Evolutionary conservation across 2,329 filamentous ascomycete species (phyloP), one percentile per base, ranked within the genome.

Genomic region (Trematosphaeria pertusa): DNA sequence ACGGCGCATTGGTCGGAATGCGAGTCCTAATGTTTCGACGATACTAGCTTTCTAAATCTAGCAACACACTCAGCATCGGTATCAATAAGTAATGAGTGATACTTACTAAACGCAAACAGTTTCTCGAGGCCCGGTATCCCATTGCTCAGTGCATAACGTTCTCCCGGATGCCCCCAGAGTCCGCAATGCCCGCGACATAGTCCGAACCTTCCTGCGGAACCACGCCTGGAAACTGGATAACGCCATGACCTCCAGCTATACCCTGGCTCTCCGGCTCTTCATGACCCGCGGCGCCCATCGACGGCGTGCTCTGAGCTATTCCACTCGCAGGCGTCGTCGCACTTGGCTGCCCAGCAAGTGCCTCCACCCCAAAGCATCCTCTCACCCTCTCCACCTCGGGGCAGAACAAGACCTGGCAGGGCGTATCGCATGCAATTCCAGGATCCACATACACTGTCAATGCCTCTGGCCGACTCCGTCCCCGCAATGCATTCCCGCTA

Each of bases 371-470:
- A 35, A 40, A 50, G 22, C 55, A 54, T 4, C 35, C 38, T 22
- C 31, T 26, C 19, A 43, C 21, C 38, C 46, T 45, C 36, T 36
- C 24, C n/a, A 52, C 56, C 40, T 57, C 51, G 12, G 20, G 39
- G 26, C 54, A 59, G 9, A 46, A 46, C 31, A 43, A 14, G 5
- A n/a, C 30, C 17, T 51, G 43, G 19, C 54, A 59, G 9, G 24
- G 30, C 2, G 40, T 35, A 33, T 46, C 45, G 26, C 56, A 57
- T 17, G 24, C 46, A 6, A 46, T 20, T 3, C 41, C 46, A 2
- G 39, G 18, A 34, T 48, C 37, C 2, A 50, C 35, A 37, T 50
- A 57, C 15, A 59, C 49, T 5, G 52, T 57, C 11, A 54, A 32
- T 2, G 41, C 41, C 7, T 49, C 43, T 5, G 53, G 32, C 5